Evolutionary conservation across 1,284 basidiomycete genomes (phyloP), one percentile per base, ranked within the genome.

Genomic region (Pseudozyma thailandica): DNA sequence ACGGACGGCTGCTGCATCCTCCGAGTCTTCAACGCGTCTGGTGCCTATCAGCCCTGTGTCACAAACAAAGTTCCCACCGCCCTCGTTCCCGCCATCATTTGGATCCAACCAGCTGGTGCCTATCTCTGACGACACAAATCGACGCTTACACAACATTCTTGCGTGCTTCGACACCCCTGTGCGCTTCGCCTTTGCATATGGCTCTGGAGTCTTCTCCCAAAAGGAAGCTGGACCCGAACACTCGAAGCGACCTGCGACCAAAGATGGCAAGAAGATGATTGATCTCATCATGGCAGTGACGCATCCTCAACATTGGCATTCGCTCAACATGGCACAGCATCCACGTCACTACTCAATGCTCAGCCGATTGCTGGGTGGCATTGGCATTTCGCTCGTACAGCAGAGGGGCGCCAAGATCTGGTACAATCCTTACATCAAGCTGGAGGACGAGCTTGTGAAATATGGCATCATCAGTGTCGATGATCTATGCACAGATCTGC

Each of bases 381-480:
- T 87, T 35, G 90, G 91, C 74, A 89, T 97, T 13, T 87, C 89
- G 13, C 87, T 86, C 58, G 85, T 95, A 45, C 91, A 97, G 84
- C 89, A 90, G 21, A 77, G 91, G 10, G 90, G 89, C 2, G 95
- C 95, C 0, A 93, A 92, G 6, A 87, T 98, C 33, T 99, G 95
- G 95, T 82, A 82, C 69, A 70, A 78, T 25, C 81, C 81, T 5
- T 82, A 82, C 49, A 66, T 82, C 55, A 50, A 37, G 48, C 44
- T 75, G 18, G 65, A 70, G 7, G 75, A 73, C 13, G 78, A 96
- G 91, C 90, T 88, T 49, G 91, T 98, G 85, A 99, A 99, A 85
- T 99, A 99, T 83, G 95, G 95, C n/a, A 90, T 98, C 25, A 94
- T 95, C 30, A 93, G 92, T 0, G 88, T 96, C 8, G 92, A 95